Evolutionary conservation across 2,329 filamentous ascomycete species (phyloP).

Genomic region (Aureobasidium namibiae): DNA sequence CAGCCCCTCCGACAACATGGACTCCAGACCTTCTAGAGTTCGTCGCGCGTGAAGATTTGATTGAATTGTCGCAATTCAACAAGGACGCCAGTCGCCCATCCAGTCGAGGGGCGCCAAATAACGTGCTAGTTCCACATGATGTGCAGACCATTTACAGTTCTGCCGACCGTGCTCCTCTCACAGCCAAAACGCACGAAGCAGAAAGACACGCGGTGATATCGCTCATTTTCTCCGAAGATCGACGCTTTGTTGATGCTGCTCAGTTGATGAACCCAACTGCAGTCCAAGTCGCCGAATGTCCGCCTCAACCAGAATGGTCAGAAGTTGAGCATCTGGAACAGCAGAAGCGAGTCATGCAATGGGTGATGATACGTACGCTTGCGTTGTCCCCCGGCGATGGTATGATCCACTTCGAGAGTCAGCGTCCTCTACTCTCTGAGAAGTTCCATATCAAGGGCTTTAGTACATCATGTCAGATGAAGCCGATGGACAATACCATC

Average conservation of each 20-base stretch:
- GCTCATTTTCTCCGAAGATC: slow-evolving; percentile 84
- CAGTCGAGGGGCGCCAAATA: background rate
- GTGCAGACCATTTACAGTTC: slow-evolving; percentile 14
- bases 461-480: slow-evolving; percentile 84
- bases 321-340: slow-evolving; percentile 85
- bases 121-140: background rate
- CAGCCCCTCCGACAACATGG: slow-evolving; percentile 74
- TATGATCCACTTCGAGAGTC: slow-evolving; percentile 78
- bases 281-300: slow-evolving; percentile 68
- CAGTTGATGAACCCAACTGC: slow-evolving; percentile 78
- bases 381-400: slow-evolving; percentile 82
- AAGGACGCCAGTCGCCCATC: background rate
- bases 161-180: slow-evolving; percentile 21
- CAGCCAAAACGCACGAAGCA: slow-evolving; percentile 73
- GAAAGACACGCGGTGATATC: slow-evolving; percentile 71
- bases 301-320: slow-evolving; percentile 66
- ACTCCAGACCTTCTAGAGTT: slow-evolving; percentile 60
- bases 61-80: slow-evolving; percentile 44
- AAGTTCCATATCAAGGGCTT: slow-evolving; percentile 86
- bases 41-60: slow-evolving; percentile 75
- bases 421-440: slow-evolving; percentile 83
- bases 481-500: slow-evolving; percentile 82
- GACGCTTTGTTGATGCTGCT: slow-evolving; percentile 78
- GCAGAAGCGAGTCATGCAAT: slow-evolving; percentile 83
- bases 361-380: slow-evolving; percentile 76